Evolutionary conservation across 176 grass and related monocot species (phyloP), one percentile per base, ranked within the genome.

Genomic region (Carex myosuroides): DNA sequence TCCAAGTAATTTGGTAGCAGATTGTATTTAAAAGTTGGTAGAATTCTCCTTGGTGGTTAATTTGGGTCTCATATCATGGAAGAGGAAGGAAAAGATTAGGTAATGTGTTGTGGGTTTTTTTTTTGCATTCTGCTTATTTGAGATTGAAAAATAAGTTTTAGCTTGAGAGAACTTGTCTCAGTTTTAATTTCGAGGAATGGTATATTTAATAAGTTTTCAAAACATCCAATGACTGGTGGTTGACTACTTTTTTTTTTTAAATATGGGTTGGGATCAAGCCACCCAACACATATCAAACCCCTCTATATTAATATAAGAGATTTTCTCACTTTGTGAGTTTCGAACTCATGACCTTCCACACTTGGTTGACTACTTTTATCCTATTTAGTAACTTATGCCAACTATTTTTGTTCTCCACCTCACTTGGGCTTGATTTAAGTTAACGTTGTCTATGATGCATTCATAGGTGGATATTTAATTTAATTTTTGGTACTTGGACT

Each of bases 131-230:
- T 83, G 81, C 60, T 83, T 83, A 42, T 81, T 48, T 81, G 18
- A 6, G 79, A 37, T 80, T 39, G 29, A 13, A 81, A 39, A 66
- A 83, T 83, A 83, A 83, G 13, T 46, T 52, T 83, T 83, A 55
- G 81, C 41, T 83, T 2, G 42, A 44, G 62, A 68, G 62, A 83
- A 83, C 42, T 69, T 67, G 44, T 83, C 57, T 54, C 37, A 18
- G 5, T 68, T 83, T 83, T 83, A 55, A 41, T 69, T 54, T 35
- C 4, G 62, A 53, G 42, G 21, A 68, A 64, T 26, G 21, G 81
- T 83, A 83, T 44, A 83, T 68, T 68, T 12, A 83, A 83, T 83
- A 55, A 68, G 21, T 68, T 83, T 52, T 83, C 63, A 14, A 17
- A 81, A 18, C 6, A 29, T 62, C 14, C 33, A 81, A 64, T 63